Evolutionary conservation across 106 monocot genomes (phyloP).

Genomic region (Platanthera guangdongensis): DNA sequence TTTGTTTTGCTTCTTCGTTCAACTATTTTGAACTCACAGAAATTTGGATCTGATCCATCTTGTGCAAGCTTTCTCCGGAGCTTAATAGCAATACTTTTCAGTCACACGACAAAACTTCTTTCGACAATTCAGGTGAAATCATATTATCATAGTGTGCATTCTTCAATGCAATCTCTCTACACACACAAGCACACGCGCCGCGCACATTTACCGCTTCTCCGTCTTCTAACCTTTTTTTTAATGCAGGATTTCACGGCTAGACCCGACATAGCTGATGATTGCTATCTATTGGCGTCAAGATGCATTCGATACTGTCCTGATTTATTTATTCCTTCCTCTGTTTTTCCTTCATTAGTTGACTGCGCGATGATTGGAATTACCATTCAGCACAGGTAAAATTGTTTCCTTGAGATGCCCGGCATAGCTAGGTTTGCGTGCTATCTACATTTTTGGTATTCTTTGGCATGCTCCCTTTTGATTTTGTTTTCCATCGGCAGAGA

Average conservation of each 20-base stretch:
- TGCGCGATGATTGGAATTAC: slow-evolving; percentile 84
- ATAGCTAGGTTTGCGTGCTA: background rate
- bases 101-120: slow-evolving; percentile 82
- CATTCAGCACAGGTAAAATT: slow-evolving; percentile 67
- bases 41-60: slow-evolving; percentile 91
- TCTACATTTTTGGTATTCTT: background rate
- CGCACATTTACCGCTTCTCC: background rate
- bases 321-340: slow-evolving; percentile 64
- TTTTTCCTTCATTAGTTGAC: slow-evolving; percentile 62
- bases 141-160: background rate
- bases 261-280: slow-evolving; percentile 94
- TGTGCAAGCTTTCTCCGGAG: slow-evolving; percentile 66
- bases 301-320: slow-evolving; percentile 94
- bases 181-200: background rate
- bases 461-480: background rate
- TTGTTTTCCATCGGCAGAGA: slow-evolving; percentile 43
- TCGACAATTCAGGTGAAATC: slow-evolving; percentile 52
- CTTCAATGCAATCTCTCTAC: background rate
- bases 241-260: slow-evolving; percentile 87
- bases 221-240: background rate
- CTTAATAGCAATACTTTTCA: slow-evolving; percentile 73
- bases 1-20: slow-evolving; percentile 7
- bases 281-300: slow-evolving; percentile 91
- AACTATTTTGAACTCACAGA: slow-evolving; percentile 29
- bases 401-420: background rate